Conservation (phyloP, 2,329 filamentous ascomycete genomes). For the Penicillium sp. region DNA sequence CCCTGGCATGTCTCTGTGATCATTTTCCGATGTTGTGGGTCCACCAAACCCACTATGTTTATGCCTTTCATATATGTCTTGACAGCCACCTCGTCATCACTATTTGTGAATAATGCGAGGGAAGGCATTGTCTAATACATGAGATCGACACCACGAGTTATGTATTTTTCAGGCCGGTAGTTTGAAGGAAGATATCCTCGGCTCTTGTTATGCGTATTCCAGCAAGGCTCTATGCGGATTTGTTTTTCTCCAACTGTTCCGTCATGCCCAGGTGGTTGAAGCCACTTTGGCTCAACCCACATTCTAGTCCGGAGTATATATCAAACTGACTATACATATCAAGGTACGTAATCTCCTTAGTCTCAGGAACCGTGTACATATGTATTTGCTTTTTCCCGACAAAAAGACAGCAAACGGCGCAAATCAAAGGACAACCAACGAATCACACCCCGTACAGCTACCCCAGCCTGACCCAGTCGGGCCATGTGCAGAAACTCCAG, state of each 20-base stretch:
- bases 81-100: conserved; percentile 8
- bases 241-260: too few species aligned
- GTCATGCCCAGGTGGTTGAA: too few species aligned
- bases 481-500: conserved; percentile 4
- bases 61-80: too few species aligned
- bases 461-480: conserved; percentile 1
- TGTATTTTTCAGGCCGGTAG: not conserved
- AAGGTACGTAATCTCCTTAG: not conserved
- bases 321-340: too few species aligned
- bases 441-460: not conserved
- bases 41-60: conserved; percentile 8
- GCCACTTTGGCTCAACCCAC: not conserved
- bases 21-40: conserved; percentile 14
- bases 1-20: conserved; percentile 15
- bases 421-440: conserved; percentile 1
- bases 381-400: not conserved
- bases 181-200: not conserved
- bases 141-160: not conserved
- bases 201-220: not conserved
- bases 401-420: not conserved
- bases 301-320: not conserved
- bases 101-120: not conserved
- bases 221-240: not conserved
- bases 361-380: not conserved
- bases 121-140: not conserved